These are phyloP conservation scores for Avena atlantica DNA, from an alignment of 176 grass and related monocot species.

Conservation along the genomic window DNA sequence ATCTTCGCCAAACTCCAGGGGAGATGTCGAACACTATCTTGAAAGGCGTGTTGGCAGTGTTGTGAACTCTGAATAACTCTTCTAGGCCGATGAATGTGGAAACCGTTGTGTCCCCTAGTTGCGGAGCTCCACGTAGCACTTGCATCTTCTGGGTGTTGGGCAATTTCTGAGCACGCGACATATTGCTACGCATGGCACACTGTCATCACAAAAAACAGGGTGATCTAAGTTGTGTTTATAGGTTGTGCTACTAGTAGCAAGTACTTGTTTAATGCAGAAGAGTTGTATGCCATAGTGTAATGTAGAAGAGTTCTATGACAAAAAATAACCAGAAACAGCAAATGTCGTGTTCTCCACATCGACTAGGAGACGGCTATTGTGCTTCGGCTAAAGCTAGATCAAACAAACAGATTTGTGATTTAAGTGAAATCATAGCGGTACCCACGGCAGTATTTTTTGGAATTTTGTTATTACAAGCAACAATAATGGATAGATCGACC, in stretches of 20 bases:
- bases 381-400: too few species aligned
- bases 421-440: too few species aligned
- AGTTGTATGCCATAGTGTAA: too few species aligned
- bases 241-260: background rate
- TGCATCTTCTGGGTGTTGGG: background rate
- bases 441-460: too few species aligned
- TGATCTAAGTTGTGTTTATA: background rate
- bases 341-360: too few species aligned
- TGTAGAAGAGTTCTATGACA: too few species aligned
- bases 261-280: background rate
- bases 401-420: too few species aligned
- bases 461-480: too few species aligned
- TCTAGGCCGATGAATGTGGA: conserved; percentile 19
- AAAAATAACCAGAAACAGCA: too few species aligned
- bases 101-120: background rate
- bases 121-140: background rate
- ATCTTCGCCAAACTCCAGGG: background rate
- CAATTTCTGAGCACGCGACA: background rate
- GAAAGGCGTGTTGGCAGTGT: background rate
- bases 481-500: too few species aligned
- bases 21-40: background rate
- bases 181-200: background rate
- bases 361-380: too few species aligned
- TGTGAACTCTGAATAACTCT: background rate
- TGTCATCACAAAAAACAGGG: background rate